Evolutionary conservation across 2,329 filamentous ascomycete species (phyloP).

Genomic region (Colletotrichum brevisporum): DNA sequence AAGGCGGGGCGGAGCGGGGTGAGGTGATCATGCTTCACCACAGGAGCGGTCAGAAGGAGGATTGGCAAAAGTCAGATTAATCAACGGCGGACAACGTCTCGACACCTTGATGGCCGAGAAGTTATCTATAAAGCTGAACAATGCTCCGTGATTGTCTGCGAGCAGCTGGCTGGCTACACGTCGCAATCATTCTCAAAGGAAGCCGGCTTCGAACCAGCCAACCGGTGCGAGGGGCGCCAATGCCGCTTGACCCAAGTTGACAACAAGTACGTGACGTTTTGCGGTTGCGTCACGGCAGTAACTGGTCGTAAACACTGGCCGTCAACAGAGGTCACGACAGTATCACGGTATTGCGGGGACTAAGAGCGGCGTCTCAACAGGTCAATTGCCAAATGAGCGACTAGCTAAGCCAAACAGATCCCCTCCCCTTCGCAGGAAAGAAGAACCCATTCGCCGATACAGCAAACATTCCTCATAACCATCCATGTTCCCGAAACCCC

Average conservation of each 20-base stretch:
- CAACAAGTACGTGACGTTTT: too few species aligned
- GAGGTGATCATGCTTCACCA: constrained; percentile 10
- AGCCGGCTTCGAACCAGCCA: too few species aligned
- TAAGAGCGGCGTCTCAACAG: constrained; percentile 20
- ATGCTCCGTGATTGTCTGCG: too few species aligned
- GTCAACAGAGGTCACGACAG: not conserved
- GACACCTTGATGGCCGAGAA: constrained; percentile 28
- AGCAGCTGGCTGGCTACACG: fast-evolving
- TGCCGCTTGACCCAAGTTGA: too few species aligned
- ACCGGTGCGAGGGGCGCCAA: too few species aligned
- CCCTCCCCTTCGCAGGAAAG: not conserved
- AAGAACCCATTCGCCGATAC: constrained; percentile 21
- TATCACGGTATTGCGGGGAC: not conserved
- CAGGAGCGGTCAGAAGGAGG: constrained; percentile 34
- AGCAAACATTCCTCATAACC: not conserved
- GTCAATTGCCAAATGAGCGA: constrained; percentile 33
- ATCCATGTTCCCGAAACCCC: constrained; percentile 1
- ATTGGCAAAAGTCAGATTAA: not conserved
- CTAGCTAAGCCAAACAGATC: constrained; percentile 23
- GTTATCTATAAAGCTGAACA: constrained; percentile 8
- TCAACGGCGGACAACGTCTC: not conserved
- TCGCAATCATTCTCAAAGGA: too few species aligned
- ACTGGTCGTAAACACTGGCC: not conserved
- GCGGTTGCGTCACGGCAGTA: too few species aligned
- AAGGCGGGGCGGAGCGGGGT: constrained; percentile 37